A percentile compares a stretch with the other conserved stretches of the same genome.
Evolutionary conservation across 208 protist species (phyloP).

Genomic region (Leptomonas seymouri): DNA sequence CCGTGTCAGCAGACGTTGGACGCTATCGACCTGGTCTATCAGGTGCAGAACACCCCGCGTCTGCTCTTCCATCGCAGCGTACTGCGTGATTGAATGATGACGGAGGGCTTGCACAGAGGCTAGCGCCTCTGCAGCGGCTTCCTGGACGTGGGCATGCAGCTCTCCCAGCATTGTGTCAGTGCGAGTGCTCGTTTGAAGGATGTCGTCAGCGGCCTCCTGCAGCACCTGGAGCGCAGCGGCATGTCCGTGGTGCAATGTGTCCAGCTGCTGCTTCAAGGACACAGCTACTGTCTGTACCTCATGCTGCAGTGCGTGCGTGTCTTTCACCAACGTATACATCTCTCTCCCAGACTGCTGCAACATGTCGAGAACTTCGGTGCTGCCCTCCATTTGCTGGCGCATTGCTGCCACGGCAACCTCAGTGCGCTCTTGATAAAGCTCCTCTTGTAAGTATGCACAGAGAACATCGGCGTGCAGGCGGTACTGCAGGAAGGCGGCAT

Average conservation of each 20-base stretch:
- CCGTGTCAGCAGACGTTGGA: slow-evolving; percentile 45
- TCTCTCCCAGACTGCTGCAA: slow-evolving; percentile 43
- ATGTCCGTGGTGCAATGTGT: slow-evolving; percentile 42
- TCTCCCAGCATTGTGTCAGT: slow-evolving; percentile 29
- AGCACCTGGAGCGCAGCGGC: slow-evolving; percentile 37
- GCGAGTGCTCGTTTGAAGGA: slow-evolving; percentile 30
- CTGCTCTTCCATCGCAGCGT: slow-evolving; percentile 50
- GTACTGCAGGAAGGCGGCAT: slow-evolving; percentile 85
- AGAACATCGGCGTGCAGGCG: slow-evolving; percentile 82
- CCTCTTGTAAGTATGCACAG: slow-evolving; percentile 84
- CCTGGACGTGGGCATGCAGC: slow-evolving; percentile 34
- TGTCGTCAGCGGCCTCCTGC: slow-evolving; percentile 16
- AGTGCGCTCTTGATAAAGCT: slow-evolving; percentile 88
- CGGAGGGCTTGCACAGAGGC: slow-evolving; percentile 36
- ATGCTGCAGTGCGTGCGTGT: slow-evolving; percentile 41
- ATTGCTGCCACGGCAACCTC: slow-evolving; percentile 70
- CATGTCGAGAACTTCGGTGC: slow-evolving; percentile 35
- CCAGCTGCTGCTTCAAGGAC: slow-evolving; percentile 39
- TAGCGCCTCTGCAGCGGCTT: slow-evolving; percentile 33
- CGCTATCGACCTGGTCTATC: slow-evolving; percentile 54
- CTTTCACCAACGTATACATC: slow-evolving; percentile 23
- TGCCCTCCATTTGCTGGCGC: slow-evolving; percentile 35
- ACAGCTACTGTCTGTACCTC: slow-evolving; percentile 34
- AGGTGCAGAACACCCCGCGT: slow-evolving; percentile 45
- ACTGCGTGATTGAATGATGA: slow-evolving; percentile 38